These are phyloP conservation scores for Trichoderma sp. DNA, from an alignment of 2,329 filamentous ascomycete species.

Conservation along the genomic window DNA sequence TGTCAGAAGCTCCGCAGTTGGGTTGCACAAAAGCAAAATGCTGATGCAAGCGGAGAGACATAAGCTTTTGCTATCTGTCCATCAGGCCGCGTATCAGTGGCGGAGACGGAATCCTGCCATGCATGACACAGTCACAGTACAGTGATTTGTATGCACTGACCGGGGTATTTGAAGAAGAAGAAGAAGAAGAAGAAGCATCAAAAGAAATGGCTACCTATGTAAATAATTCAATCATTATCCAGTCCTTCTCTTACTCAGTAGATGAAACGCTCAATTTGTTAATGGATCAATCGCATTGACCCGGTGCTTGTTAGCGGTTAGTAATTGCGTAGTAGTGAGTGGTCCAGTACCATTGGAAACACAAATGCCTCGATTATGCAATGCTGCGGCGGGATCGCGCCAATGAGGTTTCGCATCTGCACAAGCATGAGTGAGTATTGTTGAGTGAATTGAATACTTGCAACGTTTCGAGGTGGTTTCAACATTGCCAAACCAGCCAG, in stretches of 20 bases:
- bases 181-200: neutral
- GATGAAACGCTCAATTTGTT: neutral
- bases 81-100: neutral
- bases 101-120: neutral
- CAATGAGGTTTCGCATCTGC: neutral
- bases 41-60: neutral
- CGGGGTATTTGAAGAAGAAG: neutral
- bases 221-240: neutral
- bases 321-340: neutral
- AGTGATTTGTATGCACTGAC: neutral
- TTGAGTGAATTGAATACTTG: neutral
- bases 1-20: neutral
- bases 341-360: neutral
- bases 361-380: conserved; percentile 10
- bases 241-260: neutral
- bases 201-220: neutral
- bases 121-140: neutral
- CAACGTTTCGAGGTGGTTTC: neutral
- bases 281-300: neutral
- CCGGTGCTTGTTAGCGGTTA: neutral
- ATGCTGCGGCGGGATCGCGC: conserved; percentile 1
- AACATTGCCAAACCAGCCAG: neutral
- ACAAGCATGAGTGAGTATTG: neutral
- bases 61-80: neutral
- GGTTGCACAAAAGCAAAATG: neutral